Evolutionary conservation across 768 basidiomycete genomes (phyloP), one percentile per base, ranked within the genome.

Genomic region (Mycena alexandri): DNA sequence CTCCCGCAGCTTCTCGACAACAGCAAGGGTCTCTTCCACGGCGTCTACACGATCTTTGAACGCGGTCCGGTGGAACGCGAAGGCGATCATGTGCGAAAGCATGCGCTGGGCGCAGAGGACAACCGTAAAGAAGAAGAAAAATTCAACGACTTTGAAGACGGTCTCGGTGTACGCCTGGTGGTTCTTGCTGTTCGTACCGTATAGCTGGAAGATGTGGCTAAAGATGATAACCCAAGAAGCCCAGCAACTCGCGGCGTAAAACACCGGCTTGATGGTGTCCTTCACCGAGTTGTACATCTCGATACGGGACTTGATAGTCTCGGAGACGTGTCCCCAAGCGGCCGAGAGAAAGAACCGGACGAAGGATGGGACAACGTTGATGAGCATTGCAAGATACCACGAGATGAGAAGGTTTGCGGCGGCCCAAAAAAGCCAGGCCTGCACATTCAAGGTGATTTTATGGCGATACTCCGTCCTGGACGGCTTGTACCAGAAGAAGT

Each of bases 401-500:
- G 92, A 93, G 57, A 93, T 84, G 64, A 92, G 80, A 57, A 93
- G 80, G 75, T 94, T 93, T 43, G 90, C 85, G 6, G 92, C 93
- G 9, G 87, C 88, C 92, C 93, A 94, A 77, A 92, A 92, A 3
- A 93, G 81, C 93, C 93, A 94, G 4, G 91, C 90, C 75, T 90
- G 82, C 50, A 91, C 76, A 75, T 90, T 93, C 68, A 89, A 84
- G 60, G 84, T 85, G 67, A 93, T 84, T 68, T 84, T 91, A 33
- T 80, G 82, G 17, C 91, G 85, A 69, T 87, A 79, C 10, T 83
- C 81, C 19, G 85, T 85, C 9, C 84, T 86, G 61, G 91, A 75
- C 0, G 85, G 86, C 50, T 87, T 84, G 73, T 90, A 91, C 89
- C 89, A 94, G 75, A 86, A 86, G 75, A 92, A 89, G 69, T 91